A percentile compares a stretch with the other conserved stretches of the same genome.
These are phyloP conservation scores for Allium cepa DNA, from an alignment of 106 monocot species.

Conservation along the genomic window DNA sequence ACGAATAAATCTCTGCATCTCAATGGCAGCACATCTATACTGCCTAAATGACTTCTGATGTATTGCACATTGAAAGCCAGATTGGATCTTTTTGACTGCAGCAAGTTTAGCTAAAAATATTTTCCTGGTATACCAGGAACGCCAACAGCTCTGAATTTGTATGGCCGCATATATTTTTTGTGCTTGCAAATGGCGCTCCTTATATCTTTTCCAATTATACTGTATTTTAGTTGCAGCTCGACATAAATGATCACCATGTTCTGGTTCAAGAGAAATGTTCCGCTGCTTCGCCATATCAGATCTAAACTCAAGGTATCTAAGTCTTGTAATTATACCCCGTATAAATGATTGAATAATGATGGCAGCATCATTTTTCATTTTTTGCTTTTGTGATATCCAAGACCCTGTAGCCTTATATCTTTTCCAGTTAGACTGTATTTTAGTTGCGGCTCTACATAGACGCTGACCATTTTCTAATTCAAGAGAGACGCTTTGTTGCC, in stretches of 20 bases:
- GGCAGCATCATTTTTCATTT: not conserved
- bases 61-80: constrained; percentile 8
- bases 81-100: constrained; percentile 30
- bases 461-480: not conserved
- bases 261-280: not conserved
- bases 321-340: constrained; percentile 11
- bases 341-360: constrained; percentile 19
- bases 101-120: constrained; percentile 11
- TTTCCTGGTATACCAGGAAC: constrained; percentile 24
- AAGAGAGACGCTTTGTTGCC: not conserved
- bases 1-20: constrained; percentile 36
- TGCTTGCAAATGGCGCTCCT: not conserved
- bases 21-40: constrained; percentile 16
- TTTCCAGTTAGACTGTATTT: constrained; percentile 31
- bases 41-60: constrained; percentile 15
- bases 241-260: constrained; percentile 2
- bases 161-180: constrained; percentile 18
- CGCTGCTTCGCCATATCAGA: not conserved
- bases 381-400: constrained; percentile 19
- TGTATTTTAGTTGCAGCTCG: constrained; percentile 34
- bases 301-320: constrained; percentile 1
- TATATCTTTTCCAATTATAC: constrained; percentile 22
- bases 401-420: constrained; percentile 15
- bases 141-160: constrained; percentile 47
- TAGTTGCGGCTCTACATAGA: constrained; percentile 21